A percentile compares a stretch with the other conserved stretches of the same genome.
These are phyloP conservation scores for Penstemon barbatus DNA, from an alignment of 257 asterid genomes.

Conservation along the genomic window DNA sequence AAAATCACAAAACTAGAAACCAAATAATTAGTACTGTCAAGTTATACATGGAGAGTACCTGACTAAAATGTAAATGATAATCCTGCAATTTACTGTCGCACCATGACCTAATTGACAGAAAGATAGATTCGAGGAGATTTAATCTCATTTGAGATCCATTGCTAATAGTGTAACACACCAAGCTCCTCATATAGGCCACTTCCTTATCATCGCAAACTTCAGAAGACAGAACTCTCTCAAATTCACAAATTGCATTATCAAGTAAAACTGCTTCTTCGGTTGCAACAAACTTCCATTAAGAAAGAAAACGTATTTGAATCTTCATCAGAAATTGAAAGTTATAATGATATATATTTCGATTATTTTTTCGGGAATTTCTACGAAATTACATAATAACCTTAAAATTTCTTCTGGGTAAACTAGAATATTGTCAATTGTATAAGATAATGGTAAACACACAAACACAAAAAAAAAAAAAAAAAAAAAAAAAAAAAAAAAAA, in stretches of 20 bases:
- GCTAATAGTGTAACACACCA: slow-evolving; percentile 50
- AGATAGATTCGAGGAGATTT: slow-evolving; percentile 62
- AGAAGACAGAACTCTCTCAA: slow-evolving; percentile 55
- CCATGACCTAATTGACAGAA: slow-evolving; percentile 77
- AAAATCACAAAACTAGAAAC: slow-evolving; percentile 30
- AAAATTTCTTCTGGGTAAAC: slow-evolving; percentile 1
- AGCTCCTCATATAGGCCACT: slow-evolving; percentile 60
- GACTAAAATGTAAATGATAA: slow-evolving; percentile 76
- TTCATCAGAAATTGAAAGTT: slow-evolving; percentile 17
- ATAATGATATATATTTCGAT: too few species aligned
- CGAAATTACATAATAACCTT: slow-evolving; percentile 9
- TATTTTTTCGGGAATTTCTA: too few species aligned
- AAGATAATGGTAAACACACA: not conserved
- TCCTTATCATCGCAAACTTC: slow-evolving; percentile 56
- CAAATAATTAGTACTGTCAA: slow-evolving; percentile 22
- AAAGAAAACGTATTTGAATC: slow-evolving; percentile 36
- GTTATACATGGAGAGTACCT: slow-evolving; percentile 52
- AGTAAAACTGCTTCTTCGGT: slow-evolving; percentile 65
- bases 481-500: not conserved
- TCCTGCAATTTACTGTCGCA: slow-evolving; percentile 80
- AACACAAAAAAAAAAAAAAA: not conserved
- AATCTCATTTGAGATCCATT: slow-evolving; percentile 49
- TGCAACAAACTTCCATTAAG: slow-evolving; percentile 68
- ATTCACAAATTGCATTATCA: slow-evolving; percentile 63
- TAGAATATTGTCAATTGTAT: not conserved